These are phyloP conservation scores for Trichoderma parareesei DNA, from an alignment of 495 filamentous ascomycete genomes.

Conservation along the genomic window DNA sequence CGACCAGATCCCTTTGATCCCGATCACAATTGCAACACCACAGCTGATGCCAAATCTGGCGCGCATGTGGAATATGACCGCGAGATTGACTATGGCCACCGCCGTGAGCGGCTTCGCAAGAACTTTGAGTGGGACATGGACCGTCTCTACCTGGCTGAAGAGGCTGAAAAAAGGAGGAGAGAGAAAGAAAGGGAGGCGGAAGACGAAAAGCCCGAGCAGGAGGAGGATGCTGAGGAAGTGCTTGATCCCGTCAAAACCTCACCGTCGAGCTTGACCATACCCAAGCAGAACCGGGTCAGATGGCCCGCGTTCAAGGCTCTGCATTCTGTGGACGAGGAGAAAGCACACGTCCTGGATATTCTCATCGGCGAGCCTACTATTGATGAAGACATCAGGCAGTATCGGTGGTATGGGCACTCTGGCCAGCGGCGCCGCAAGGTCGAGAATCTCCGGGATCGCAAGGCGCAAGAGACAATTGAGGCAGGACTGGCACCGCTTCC, in stretches of 20 bases:
- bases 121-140: slow-evolving; percentile 12
- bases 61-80: neutral
- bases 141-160: slow-evolving; percentile 3
- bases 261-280: neutral
- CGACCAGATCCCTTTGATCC: neutral
- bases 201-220: neutral
- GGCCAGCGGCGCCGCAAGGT: neutral
- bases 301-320: neutral
- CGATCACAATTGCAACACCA: neutral
- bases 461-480: neutral
- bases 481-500: neutral
- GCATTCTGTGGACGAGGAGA: neutral
- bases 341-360: neutral
- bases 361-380: slow-evolving; percentile 4
- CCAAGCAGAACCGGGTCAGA: neutral
- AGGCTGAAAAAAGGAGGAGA: neutral
- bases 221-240: neutral
- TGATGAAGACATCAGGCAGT: neutral
- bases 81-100: neutral
- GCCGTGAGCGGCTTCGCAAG: slow-evolving; percentile 1
- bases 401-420: neutral
- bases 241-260: neutral
- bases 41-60: neutral
- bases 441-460: neutral
- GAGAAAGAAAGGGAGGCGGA: neutral